Conservation (phyloP, 225 moss, liverwort and hornwort species). For the Pseudoscleropodium purum region DNA sequence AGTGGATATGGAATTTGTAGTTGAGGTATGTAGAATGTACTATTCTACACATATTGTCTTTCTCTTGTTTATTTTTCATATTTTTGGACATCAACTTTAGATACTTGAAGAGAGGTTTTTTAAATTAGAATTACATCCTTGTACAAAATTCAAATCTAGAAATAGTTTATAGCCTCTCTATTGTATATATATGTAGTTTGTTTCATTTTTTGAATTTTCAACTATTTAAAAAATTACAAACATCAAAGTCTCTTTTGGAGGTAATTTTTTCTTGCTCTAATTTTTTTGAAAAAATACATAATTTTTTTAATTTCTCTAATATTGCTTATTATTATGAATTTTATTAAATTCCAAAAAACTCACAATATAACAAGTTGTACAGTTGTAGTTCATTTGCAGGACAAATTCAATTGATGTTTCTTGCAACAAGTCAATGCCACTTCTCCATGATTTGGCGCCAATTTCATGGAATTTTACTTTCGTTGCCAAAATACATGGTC, state of each 20-base stretch:
- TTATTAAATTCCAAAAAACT: not conserved
- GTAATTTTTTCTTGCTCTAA: not conserved
- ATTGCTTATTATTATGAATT: not conserved
- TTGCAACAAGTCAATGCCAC: not conserved
- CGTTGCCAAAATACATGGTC: no score
- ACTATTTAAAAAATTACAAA: not conserved
- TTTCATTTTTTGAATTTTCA: not conserved
- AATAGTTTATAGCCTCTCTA: not conserved
- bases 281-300: not conserved
- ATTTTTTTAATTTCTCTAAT: fast-evolving
- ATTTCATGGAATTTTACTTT: not conserved
- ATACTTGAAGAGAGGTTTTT: not conserved
- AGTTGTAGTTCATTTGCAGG: not conserved
- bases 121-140: not conserved
- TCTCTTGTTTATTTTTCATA: not conserved
- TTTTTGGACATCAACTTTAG: not conserved
- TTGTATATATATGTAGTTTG: not conserved
- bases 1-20: not conserved
- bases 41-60: not conserved
- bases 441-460: not conserved
- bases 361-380: not conserved
- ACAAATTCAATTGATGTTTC: not conserved
- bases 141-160: not conserved
- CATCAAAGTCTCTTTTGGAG: not conserved
- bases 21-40: not conserved